These are phyloP conservation scores for Jimgerdemannia lactiflua DNA, from an alignment of 192 early-diverging fungal genomes.

Conservation along the genomic window DNA sequence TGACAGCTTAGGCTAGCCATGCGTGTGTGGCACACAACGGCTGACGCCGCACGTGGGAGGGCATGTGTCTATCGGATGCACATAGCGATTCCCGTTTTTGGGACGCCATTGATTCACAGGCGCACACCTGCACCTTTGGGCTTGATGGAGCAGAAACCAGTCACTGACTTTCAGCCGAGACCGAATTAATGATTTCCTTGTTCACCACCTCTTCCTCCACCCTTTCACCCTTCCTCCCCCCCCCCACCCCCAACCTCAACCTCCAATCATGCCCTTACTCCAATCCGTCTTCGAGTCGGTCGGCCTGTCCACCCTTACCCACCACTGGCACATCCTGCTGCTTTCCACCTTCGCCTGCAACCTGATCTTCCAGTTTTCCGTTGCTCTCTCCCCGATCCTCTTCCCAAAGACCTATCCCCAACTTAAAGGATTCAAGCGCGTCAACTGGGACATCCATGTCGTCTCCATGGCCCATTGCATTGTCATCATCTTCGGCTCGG, in stretches of 20 bases:
- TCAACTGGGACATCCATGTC: conserved; percentile 75
- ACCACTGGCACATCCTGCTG: conserved; percentile 66
- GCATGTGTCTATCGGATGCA: not conserved
- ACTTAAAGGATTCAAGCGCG: conserved; percentile 40
- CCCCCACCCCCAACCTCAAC: not conserved
- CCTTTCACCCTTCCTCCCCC: not conserved
- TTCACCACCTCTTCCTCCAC: too few species aligned
- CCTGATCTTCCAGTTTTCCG: conserved; percentile 57
- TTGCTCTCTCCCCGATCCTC: conserved; percentile 54
- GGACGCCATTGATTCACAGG: not conserved
- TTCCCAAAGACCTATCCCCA: conserved; percentile 67
- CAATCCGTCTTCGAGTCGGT: conserved; percentile 36
- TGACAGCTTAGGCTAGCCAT: too few species aligned
- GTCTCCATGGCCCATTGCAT: conserved; percentile 79
- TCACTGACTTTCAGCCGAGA: too few species aligned
- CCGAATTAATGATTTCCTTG: too few species aligned
- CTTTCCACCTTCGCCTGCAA: conserved; percentile 46
- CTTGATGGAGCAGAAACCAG: too few species aligned
- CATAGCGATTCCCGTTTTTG: not conserved
- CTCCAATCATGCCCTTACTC: not conserved
- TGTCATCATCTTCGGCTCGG: conserved; percentile 56
- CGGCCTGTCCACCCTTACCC: conserved; percentile 50
- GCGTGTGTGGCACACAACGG: too few species aligned
- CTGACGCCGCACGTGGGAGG: too few species aligned
- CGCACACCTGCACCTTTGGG: not conserved